Percentiles rank a stretch among this genome's conserved stretches.
Conservation (phyloP, 1,284 basidiomycete genomes). For the Ceraceosorus guamensis region DNA sequence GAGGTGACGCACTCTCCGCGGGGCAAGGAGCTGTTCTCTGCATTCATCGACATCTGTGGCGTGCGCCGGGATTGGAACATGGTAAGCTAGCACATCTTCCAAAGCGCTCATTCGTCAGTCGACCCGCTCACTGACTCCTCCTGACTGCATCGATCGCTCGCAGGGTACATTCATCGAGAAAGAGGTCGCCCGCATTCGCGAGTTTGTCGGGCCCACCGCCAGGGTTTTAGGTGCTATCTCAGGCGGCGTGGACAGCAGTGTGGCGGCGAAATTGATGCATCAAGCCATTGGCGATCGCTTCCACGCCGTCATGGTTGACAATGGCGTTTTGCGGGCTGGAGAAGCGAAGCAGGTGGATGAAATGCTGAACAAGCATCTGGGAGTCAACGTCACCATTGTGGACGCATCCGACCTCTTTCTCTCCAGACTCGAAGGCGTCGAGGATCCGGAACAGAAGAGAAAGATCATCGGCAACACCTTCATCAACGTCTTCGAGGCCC, state of each 20-base stretch:
- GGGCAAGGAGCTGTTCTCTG: conserved; percentile 82
- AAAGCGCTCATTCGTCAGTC: no score
- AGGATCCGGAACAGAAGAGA: conserved; percentile 94
- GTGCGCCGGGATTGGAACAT: conserved; percentile 88
- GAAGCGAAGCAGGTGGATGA: conserved; percentile 89
- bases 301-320: conserved; percentile 99
- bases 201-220: conserved; percentile 88
- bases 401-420: conserved; percentile 94
- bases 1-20: conserved; percentile 92
- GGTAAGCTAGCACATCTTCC: no score
- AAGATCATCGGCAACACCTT: conserved; percentile 99
- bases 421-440: conserved; percentile 74
- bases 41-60: conserved; percentile 80
- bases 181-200: conserved; percentile 86
- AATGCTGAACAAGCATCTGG: conserved; percentile 87
- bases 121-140: no score
- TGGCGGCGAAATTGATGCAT: conserved; percentile 98
- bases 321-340: conserved; percentile 86
- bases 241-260: conserved; percentile 95
- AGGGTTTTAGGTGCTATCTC: conserved; percentile 96
- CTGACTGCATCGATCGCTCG: no score
- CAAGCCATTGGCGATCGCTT: conserved; percentile 95
- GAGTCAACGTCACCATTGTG: conserved; percentile 91
- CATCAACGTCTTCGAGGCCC: conserved; percentile 91
- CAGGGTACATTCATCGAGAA: conserved; percentile 98